Evolutionary conservation across 164 flowering plant species (phyloP), one percentile per base, ranked within the genome.

Genomic region (Magnolia officinalis): DNA sequence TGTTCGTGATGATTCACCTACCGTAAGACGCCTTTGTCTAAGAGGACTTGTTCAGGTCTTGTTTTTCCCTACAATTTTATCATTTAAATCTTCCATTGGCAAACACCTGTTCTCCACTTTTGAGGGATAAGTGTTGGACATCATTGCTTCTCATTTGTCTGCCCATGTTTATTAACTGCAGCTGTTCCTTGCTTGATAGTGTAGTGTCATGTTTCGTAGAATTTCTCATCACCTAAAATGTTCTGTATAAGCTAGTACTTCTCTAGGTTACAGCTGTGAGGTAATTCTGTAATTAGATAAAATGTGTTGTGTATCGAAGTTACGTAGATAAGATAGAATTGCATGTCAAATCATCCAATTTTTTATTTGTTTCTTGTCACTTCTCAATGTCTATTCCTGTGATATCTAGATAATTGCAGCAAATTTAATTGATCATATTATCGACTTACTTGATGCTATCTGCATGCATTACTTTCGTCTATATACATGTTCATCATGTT

Each of bases 1-100:
- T 89, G 95, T 88, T 73, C 90, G 97, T 50, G 97, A 96, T 84
- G 97, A 92, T 73, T 94, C 98, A 74, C 89, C 99, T 52, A 87
- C 89, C 67, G 98, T 94, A 64, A 90, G 98, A 79, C 89, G 99
- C 50, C 90, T 96, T 77, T 94, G 97, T 84, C 80, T 96, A 70
- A 89, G 90, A 82, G 98, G 99, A 63, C 86, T 96, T 65, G 99
- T 94, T 31, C 97, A 96, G 98, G 99, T 96, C 63, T 65, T 74
- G 71, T 29, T 52, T 61, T 51, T 82, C 51, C 51, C 65, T 24
- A 72, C n/a, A 66, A 50, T 73, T 55, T 70, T 26, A 21, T 2
- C 55, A 24, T 67, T 37, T 18, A 18, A 49, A 4, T 26, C 16
- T 29, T 29, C 9, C 29, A 19, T 19, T 11, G 70, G 52, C 45